phyloP scores from a whole-genome alignment of 2,329 filamentous ascomycete genomes.

The Diaporthe citriasiana region DNA sequence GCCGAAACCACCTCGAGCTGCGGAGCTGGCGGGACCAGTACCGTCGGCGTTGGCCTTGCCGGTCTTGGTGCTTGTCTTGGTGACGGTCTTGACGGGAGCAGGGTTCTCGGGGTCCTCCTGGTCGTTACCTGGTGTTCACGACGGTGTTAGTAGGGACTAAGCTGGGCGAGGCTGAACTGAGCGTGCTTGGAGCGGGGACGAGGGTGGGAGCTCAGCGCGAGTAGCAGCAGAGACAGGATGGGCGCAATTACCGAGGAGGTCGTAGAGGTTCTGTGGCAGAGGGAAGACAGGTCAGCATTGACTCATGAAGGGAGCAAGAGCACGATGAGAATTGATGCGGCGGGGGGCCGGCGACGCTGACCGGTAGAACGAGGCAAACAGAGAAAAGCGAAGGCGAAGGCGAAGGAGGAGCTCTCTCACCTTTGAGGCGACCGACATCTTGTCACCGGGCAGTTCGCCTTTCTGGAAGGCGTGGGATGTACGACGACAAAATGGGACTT shows the following conservation, averaged over 20 bases:
- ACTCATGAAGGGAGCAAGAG: background rate
- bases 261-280: conserved; percentile 86
- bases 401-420: conserved; percentile 57
- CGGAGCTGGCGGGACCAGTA: conserved; percentile 71
- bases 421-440: conserved; percentile 74
- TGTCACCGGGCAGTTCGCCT: conserved; percentile 69
- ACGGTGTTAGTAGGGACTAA: conserved; percentile 32
- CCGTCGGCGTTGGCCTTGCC: conserved; percentile 88
- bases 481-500: conserved; percentile 44
- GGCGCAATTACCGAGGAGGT: conserved; percentile 87
- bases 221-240: conserved; percentile 38
- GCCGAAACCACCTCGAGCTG: conserved; percentile 70
- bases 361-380: background rate
- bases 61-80: conserved; percentile 82
- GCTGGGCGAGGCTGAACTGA: conserved; percentile 11
- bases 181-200: conserved; percentile 34
- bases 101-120: conserved; percentile 79
- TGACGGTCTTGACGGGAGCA: conserved; percentile 88
- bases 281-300: conserved; percentile 32
- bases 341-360: conserved; percentile 15
- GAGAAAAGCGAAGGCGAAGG: conserved; percentile 10
- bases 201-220: conserved; percentile 11
- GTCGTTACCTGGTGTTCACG: conserved; percentile 67
- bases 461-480: conserved; percentile 60
- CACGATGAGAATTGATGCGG: conserved; percentile 5